phyloP scores from a whole-genome alignment of 352 stramenopile species.

The Pythium dissotocum region DNA sequence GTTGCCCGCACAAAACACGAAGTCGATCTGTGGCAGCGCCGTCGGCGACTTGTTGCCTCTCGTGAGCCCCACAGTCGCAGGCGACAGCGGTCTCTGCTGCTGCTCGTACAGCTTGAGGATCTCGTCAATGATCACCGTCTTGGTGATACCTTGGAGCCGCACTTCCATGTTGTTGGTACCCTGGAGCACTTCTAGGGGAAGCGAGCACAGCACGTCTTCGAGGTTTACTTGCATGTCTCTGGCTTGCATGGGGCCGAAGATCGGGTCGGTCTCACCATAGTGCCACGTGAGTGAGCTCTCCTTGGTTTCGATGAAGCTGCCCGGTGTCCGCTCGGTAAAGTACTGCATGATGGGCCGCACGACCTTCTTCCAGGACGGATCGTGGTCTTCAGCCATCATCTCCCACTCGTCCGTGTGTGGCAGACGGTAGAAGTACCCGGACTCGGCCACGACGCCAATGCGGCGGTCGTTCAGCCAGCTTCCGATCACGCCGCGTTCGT shows the following conservation, averaged over 20 bases:
- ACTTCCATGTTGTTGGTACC: slow-evolving; percentile 79
- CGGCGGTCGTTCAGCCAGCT: slow-evolving; percentile 68
- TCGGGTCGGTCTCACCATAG: slow-evolving; percentile 72
- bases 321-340: slow-evolving; percentile 69
- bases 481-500: slow-evolving; percentile 71
- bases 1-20: slow-evolving; percentile 86
- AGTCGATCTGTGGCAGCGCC: slow-evolving; percentile 54
- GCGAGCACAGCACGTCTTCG: slow-evolving; percentile 82
- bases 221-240: slow-evolving; percentile 89
- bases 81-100: slow-evolving; percentile 21
- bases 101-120: slow-evolving; percentile 49
- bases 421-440: slow-evolving; percentile 59
- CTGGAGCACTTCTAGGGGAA: slow-evolving; percentile 81
- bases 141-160: slow-evolving; percentile 63
- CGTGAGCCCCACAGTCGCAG: slow-evolving; percentile 10
- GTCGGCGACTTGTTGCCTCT: slow-evolving; percentile 10
- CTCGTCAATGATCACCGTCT: slow-evolving; percentile 63
- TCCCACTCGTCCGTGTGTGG: slow-evolving; percentile 55
- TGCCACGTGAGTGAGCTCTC: slow-evolving; percentile 68
- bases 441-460: slow-evolving; percentile 61
- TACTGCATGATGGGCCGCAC: slow-evolving; percentile 78
- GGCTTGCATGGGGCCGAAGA: slow-evolving; percentile 80
- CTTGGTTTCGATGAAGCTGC: slow-evolving; percentile 65
- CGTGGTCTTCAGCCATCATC: slow-evolving; percentile 57
- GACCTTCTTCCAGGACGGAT: slow-evolving; percentile 72